Percentiles rank a stretch among this genome's conserved stretches.
Conservation (phyloP, 345 rosid genomes). For the Hirschfeldia incana region DNA sequence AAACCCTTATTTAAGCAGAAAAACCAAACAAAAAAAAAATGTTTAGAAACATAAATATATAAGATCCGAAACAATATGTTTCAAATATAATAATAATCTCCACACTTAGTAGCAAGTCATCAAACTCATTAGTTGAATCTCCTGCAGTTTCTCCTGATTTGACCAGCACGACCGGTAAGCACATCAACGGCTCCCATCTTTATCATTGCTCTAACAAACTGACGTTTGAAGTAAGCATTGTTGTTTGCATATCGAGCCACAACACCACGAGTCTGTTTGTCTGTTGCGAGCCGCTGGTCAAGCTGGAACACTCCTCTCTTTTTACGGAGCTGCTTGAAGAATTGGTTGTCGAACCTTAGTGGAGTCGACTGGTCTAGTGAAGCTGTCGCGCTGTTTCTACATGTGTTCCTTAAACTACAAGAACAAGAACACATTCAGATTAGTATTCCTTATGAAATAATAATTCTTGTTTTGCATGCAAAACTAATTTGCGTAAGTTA, state of each 20-base stretch:
- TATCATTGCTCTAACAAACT: constrained; percentile 64
- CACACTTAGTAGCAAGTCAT: neutral
- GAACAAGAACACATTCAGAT: neutral
- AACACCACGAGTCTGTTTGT: constrained; percentile 29
- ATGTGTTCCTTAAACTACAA: constrained; percentile 34
- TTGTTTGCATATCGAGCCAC: constrained; percentile 34
- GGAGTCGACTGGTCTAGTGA: constrained; percentile 39
- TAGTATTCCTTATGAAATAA: neutral
- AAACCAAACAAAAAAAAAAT: neutral
- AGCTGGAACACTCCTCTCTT: constrained; percentile 41
- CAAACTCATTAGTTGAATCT: constrained; percentile 39
- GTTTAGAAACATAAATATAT: neutral
- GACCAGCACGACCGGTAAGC: constrained; percentile 56
- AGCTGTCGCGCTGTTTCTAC: constrained; percentile 23
- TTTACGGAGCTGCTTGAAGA: constrained; percentile 35
- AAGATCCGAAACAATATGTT: constrained; percentile 4
- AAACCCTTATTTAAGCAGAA: constrained; percentile 27
- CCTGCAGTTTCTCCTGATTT: constrained; percentile 65
- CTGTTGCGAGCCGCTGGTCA: constrained; percentile 31
- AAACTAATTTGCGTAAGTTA: neutral
- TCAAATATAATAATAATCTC: neutral
- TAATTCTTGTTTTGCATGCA: neutral
- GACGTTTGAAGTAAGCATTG: constrained; percentile 38
- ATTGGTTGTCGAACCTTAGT: constrained; percentile 35
- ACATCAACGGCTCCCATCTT: constrained; percentile 74